A percentile compares a stretch with the other conserved stretches of the same genome.
Evolutionary conservation across 306 rosid genomes (phyloP).

Genomic region (Carpinus viminea): DNA sequence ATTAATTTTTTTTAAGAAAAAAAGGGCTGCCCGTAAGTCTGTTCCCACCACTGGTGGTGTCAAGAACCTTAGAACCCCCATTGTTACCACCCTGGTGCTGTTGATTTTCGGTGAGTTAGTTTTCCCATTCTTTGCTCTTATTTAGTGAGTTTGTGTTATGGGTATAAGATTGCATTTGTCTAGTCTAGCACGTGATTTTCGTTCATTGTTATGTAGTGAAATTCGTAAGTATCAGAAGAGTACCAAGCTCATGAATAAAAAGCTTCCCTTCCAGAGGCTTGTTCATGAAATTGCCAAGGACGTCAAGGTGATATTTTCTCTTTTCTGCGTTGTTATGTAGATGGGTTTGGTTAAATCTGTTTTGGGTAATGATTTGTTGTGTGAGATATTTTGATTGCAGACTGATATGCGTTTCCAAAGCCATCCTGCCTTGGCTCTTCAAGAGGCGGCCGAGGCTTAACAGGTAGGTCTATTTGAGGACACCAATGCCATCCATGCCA

Average conservation of each 20-base stretch:
- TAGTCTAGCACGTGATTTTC: fast-evolving
- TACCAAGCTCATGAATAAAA: slow-evolving; percentile 84
- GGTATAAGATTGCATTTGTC: neutral
- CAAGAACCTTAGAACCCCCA: too few relatives aligned
- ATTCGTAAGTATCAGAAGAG: slow-evolving; percentile 95
- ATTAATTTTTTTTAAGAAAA: too few relatives aligned
- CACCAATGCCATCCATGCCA: slow-evolving; percentile 91
- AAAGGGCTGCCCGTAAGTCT: slow-evolving; percentile 89
- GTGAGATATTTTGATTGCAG: slow-evolving; percentile 30
- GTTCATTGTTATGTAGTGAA: slow-evolving; percentile 43
- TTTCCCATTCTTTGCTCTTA: too few relatives aligned
- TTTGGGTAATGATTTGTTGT: neutral
- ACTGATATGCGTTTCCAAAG: slow-evolving; percentile 97
- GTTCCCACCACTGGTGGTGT: too few relatives aligned
- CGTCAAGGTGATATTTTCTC: slow-evolving; percentile 65
- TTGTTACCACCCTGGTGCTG: slow-evolving; percentile 91
- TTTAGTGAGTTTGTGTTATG: neutral
- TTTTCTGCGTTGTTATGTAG: too few relatives aligned
- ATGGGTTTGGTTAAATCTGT: fast-evolving
- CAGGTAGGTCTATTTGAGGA: slow-evolving; percentile 87
- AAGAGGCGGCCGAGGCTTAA: slow-evolving; percentile 96
- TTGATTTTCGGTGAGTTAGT: slow-evolving; percentile 70
- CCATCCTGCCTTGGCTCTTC: slow-evolving; percentile 83
- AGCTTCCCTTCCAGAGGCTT: slow-evolving; percentile 89
- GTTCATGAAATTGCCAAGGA: slow-evolving; percentile 97